Conservation (phyloP, 78 protist species). For the Pelomyxa schiedti region DNA sequence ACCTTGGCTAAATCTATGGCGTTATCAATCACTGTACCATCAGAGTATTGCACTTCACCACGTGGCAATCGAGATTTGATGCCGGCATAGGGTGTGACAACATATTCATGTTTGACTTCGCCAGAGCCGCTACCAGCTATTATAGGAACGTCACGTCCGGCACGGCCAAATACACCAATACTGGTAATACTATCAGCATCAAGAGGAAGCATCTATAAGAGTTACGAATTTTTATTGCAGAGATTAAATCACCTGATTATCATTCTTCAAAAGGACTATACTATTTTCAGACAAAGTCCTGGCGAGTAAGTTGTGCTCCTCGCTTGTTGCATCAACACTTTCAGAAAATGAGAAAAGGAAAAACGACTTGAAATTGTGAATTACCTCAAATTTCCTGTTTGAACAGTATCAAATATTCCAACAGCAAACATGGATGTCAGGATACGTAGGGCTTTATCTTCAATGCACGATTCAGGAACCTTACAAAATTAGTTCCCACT, state of each 20-base stretch:
- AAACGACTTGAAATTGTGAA: background rate
- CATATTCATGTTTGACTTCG: background rate
- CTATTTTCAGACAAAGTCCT: background rate
- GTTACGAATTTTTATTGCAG: no score
- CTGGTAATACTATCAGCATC: no score
- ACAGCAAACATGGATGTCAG: background rate
- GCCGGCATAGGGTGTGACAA: no score
- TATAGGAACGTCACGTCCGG: background rate
- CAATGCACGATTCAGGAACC: constrained; percentile 4
- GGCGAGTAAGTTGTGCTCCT: constrained; percentile 7
- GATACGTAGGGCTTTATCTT: constrained; percentile 18
- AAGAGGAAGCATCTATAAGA: no score
- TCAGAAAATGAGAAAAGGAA: no score
- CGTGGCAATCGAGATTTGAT: no score
- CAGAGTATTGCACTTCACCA: no score
- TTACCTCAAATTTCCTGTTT: background rate
- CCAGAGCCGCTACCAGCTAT: constrained; percentile 20
- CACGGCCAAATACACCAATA: constrained; percentile 6
- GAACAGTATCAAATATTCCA: constrained; percentile 12
- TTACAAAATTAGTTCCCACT: no score
- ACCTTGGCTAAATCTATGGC: no score
- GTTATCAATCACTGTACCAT: no score
- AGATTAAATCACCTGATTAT: no score
- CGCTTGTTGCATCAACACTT: no score
- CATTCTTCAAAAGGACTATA: constrained; percentile 30